Base-by-base conservation (phyloP, 2,329 filamentous ascomycete genomes). In the Fusarium burgessii region DNA sequence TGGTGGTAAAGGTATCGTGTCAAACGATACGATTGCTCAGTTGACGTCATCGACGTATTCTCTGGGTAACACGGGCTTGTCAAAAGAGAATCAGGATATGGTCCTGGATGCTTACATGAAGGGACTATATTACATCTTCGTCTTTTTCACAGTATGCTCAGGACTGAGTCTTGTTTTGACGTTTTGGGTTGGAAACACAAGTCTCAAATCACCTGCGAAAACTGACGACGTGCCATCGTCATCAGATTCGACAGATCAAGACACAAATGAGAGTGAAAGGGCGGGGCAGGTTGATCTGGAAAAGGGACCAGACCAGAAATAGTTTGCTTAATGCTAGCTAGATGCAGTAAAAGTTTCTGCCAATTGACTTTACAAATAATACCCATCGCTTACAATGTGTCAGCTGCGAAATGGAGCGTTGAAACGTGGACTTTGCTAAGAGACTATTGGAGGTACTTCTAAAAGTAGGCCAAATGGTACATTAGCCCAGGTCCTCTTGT, bases 401-500 rank as follows among this genome's bases (percentile, higher is more conserved):
- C 15, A 18, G 15, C 23, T 8, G 15, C 46, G 29, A 23, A 23
- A 11, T 17, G 10, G 15, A 8, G 20, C 7, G 17, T 12, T 17
- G 6, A 11, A 0, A 25, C 7, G 20, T 4, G 9, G 4, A 17
- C 20, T 6, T 3, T 11, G 3, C 14, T 36, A 36, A n/a, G 12
- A 2, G 2, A 1, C 32, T 50, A 36, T n/a, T 15, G 17, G 1
- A 2, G 5, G 6, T n/a, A 36, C 32, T 36, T 12, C 3, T 20
- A 4, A 8, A 11, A 1, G 15, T 1, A 6, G 3, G 3, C 6
- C 7, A 20, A 3, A 4, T 5, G 7, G 5, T 7, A 5, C 4
- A 3, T 8, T 8, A 0, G 0, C 2, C 5, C 2, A 9, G 2
- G 20, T 36, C 12, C 1, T 2, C n/a, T 4, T 35, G 47, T 35